These are phyloP conservation scores for Termitomyces heimii DNA, from an alignment of 768 basidiomycete genomes.

Conservation along the genomic window DNA sequence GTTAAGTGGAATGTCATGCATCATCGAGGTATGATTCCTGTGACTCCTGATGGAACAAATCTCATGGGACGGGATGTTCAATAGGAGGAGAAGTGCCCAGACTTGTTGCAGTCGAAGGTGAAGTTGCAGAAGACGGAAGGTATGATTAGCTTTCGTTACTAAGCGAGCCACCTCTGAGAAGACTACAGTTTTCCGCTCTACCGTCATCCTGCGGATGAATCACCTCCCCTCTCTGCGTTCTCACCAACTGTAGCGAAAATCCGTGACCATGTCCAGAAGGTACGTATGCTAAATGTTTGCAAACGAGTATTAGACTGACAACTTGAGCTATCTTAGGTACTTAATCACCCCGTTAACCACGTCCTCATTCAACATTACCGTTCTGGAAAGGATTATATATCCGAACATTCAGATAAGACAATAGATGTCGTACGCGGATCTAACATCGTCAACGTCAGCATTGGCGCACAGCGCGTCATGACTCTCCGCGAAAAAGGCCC, in stretches of 20 bases:
- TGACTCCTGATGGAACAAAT: background rate
- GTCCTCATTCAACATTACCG: conserved; percentile 82
- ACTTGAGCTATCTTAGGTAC: conserved; percentile 16
- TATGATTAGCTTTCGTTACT: conserved; percentile 5
- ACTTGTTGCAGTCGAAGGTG: conserved; percentile 57
- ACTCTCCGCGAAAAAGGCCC: conserved; percentile 61
- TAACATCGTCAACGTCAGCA: conserved; percentile 73
- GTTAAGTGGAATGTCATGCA: conserved; percentile 72
- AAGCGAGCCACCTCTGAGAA: background rate
- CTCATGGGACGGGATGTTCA: background rate
- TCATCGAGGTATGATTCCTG: conserved; percentile 48
- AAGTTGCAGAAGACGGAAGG: conserved; percentile 41
- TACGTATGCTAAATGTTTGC: conserved; percentile 7
- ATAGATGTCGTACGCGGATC: conserved; percentile 73
- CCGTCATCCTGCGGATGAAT: conserved; percentile 77
- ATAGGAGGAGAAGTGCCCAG: conserved; percentile 71
- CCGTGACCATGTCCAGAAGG: conserved; percentile 53
- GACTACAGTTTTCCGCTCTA: conserved; percentile 63
- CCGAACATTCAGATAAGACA: conserved; percentile 85
- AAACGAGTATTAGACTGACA: background rate
- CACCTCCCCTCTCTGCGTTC: conserved; percentile 62
- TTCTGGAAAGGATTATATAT: conserved; percentile 74
- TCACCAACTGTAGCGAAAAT: conserved; percentile 64
- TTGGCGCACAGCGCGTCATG: conserved; percentile 76
- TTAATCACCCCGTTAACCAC: conserved; percentile 70